Evolutionary conservation across 1,139 yeast genomes (phyloP).

Genomic region (Blastobotrys elegans): DNA sequence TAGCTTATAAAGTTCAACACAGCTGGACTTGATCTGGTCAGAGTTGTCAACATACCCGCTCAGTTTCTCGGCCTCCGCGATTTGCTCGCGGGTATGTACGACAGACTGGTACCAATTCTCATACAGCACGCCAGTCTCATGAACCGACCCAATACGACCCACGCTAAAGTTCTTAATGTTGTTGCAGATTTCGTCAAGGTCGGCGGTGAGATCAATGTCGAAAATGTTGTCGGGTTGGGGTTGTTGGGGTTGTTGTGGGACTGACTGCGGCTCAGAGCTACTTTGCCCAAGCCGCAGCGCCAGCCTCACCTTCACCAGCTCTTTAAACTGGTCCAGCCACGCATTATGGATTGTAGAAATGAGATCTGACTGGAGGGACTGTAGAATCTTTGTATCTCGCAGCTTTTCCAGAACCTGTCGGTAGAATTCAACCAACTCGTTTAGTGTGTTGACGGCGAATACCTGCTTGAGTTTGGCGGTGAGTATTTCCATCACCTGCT

Average conservation of each 20-base stretch:
- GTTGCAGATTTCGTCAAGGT: conserved; percentile 16
- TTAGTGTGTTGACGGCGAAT: conserved; percentile 17
- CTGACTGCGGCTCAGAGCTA: no score
- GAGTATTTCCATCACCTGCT: conserved; percentile 12
- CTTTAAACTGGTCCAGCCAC: conserved; percentile 22
- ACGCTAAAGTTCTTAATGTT: conserved; percentile 14
- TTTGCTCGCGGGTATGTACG: conserved; percentile 8
- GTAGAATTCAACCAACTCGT: conserved; percentile 21
- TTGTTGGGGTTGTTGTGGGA: background rate
- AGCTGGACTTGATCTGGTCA: conserved; percentile 1
- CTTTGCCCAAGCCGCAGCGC: no score
- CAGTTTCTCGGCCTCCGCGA: conserved; percentile 16
- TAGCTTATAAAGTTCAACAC: background rate
- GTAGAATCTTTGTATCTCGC: conserved; percentile 20
- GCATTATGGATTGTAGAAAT: conserved; percentile 16
- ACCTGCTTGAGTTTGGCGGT: conserved; percentile 15
- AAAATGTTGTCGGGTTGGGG: background rate
- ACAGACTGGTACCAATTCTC: conserved; percentile 18
- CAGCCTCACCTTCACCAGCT: conserved; percentile 14
- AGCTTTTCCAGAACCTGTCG: conserved; percentile 19
- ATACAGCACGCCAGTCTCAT: conserved; percentile 11
- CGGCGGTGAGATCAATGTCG: background rate
- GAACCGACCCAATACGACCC: conserved; percentile 17
- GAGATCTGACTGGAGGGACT: conserved; percentile 16
- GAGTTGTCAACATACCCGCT: conserved; percentile 6